Conservation (phyloP, 177 flowering plant genomes). For the Vitis hybrid region DNA sequence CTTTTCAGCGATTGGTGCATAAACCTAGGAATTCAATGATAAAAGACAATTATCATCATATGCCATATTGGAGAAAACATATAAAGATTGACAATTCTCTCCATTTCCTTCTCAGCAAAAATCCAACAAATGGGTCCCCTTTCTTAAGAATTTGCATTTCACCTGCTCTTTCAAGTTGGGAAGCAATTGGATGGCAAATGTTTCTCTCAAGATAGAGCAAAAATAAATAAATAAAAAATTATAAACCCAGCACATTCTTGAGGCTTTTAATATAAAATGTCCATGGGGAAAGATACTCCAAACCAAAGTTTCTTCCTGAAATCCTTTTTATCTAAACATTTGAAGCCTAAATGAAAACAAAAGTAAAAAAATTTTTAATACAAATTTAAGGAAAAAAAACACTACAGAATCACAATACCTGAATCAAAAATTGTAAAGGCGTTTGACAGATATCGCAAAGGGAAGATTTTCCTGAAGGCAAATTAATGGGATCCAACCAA, state of each 20-base stretch:
- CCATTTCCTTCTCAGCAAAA: background rate
- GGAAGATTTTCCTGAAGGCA: slow-evolving; percentile 61
- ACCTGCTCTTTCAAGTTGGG: too few relatives aligned
- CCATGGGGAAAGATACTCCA: background rate
- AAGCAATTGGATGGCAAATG: too few relatives aligned
- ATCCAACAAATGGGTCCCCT: background rate
- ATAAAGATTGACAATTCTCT: too few relatives aligned
- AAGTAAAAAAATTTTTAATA: too few relatives aligned
- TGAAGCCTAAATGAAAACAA: too few relatives aligned
- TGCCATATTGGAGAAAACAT: background rate
- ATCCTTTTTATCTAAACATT: too few relatives aligned
- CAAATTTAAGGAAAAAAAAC: background rate
- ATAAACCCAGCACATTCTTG: too few relatives aligned
- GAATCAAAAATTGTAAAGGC: slow-evolving; percentile 85
- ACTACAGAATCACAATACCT: slow-evolving; percentile 39
- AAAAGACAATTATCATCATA: background rate
- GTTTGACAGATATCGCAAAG: slow-evolving; percentile 73
- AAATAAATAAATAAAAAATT: too few relatives aligned
- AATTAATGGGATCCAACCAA: slow-evolving; percentile 84
- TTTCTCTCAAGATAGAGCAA: too few relatives aligned
- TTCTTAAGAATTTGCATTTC: background rate
- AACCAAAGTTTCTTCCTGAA: too few relatives aligned
- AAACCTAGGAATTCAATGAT: slow-evolving; percentile 46
- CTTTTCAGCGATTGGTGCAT: slow-evolving; percentile 64
- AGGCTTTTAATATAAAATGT: background rate